Conservation (phyloP, 352 stramenopile species). For the Pythium folliculosum region DNA sequence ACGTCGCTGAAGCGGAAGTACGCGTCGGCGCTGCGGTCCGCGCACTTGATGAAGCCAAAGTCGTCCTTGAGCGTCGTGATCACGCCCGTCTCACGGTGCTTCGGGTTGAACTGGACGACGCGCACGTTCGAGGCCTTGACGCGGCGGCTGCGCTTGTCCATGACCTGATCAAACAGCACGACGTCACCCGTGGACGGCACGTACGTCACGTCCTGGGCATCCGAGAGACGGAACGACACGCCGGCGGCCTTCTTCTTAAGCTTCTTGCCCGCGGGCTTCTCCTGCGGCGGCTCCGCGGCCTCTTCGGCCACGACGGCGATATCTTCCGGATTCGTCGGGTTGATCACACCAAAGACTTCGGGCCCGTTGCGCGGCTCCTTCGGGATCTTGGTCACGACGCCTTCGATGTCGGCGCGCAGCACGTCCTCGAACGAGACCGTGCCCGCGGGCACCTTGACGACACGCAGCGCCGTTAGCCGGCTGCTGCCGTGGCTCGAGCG, state of each 20-base stretch:
- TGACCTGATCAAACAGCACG: conserved; percentile 66
- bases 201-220: conserved; percentile 70
- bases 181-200: conserved; percentile 55
- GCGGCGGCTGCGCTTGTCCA: conserved; percentile 68
- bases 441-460: conserved; percentile 60
- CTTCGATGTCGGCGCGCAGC: conserved; percentile 55
- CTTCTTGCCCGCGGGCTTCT: conserved; percentile 27
- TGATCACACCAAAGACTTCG: conserved; percentile 64
- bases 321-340: conserved; percentile 22
- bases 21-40: conserved; percentile 59
- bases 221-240: conserved; percentile 56
- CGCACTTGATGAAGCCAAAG: conserved; percentile 84
- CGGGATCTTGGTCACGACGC: conserved; percentile 58
- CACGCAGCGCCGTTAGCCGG: conserved; percentile 63
- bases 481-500: conserved; percentile 15
- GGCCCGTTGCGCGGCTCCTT: conserved; percentile 66
- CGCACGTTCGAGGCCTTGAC: conserved; percentile 66
- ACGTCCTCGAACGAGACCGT: conserved; percentile 69
- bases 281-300: conserved; percentile 24
- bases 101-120: conserved; percentile 57
- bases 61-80: conserved; percentile 77
- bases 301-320: background rate
- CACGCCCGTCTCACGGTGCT: conserved; percentile 66
- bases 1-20: conserved; percentile 84
- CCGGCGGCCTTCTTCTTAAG: conserved; percentile 45